Evolutionary conservation across 2,329 filamentous ascomycete species (phyloP).

Genomic region (Leptographium wingfieldii): DNA sequence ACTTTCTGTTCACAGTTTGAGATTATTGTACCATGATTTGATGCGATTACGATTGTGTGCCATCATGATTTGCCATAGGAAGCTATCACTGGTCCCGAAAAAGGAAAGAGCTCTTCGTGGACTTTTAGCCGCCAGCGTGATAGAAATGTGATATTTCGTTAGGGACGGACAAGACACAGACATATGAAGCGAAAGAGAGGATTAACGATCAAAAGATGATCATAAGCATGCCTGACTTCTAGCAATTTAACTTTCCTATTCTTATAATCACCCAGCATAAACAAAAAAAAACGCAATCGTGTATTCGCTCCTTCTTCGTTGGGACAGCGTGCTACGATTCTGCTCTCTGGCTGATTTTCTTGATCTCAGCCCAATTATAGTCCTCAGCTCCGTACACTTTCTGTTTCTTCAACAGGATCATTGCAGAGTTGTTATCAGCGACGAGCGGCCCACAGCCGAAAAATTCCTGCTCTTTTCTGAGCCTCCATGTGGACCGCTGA

Average conservation of each 20-base stretch:
- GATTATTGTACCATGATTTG: background rate
- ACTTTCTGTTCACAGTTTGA: background rate
- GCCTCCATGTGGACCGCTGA: constrained; percentile 6
- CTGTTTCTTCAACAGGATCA: constrained; percentile 10
- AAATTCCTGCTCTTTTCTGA: constrained; percentile 6
- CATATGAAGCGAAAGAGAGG: too few relatives aligned
- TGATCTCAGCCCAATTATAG: background rate
- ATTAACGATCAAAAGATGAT: too few relatives aligned
- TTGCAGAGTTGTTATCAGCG: background rate
- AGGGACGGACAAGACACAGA: too few relatives aligned
- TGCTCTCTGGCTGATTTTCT: background rate
- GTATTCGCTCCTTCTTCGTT: background rate
- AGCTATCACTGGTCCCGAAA: background rate
- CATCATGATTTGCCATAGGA: too few relatives aligned
- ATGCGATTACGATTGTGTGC: background rate
- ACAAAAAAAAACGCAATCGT: too few relatives aligned
- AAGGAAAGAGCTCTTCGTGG: background rate
- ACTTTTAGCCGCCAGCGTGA: background rate
- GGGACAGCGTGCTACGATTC: background rate
- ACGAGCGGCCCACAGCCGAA: constrained; percentile 5
- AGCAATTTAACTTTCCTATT: too few relatives aligned
- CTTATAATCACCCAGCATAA: too few relatives aligned
- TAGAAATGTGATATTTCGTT: too few relatives aligned
- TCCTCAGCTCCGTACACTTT: constrained; percentile 14
- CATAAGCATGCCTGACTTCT: too few relatives aligned